phyloP scores from a whole-genome alignment of 345 rosid genomes.

The Camelina laxa region DNA sequence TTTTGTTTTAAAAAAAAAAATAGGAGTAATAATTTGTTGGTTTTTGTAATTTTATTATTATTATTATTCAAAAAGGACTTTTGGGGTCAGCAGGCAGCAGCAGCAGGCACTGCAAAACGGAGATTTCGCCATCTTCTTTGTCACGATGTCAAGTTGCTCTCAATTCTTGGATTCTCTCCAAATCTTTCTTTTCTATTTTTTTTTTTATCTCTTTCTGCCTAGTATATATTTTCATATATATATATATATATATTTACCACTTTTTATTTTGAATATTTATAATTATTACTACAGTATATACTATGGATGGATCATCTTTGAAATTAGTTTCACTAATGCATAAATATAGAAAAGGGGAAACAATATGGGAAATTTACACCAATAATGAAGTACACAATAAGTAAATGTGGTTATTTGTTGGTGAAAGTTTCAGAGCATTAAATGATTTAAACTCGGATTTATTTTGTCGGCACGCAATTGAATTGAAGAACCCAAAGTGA shows the following conservation, averaged over 20 bases:
- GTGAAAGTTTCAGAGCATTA: constrained; percentile 32
- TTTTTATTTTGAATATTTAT: too few relatives aligned
- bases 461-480: constrained; percentile 30
- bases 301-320: too few relatives aligned
- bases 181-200: constrained; percentile 20
- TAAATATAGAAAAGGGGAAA: too few relatives aligned
- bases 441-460: constrained; percentile 33
- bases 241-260: too few relatives aligned
- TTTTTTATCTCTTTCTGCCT: too few relatives aligned
- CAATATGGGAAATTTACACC: background rate
- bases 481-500: constrained; percentile 32
- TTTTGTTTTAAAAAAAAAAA: too few relatives aligned
- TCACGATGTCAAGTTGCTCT: constrained; percentile 45
- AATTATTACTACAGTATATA: too few relatives aligned
- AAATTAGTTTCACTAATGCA: too few relatives aligned
- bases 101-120: constrained; percentile 38
- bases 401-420: constrained; percentile 28
- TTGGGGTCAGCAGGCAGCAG: background rate
- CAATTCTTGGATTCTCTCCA: constrained; percentile 43
- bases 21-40: too few relatives aligned
- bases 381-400: constrained; percentile 31
- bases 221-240: too few relatives aligned
- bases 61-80: constrained; percentile 1
- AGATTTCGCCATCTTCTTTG: constrained; percentile 47
- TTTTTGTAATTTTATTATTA: constrained; percentile 14